A percentile compares a stretch with the other conserved stretches of the same genome.
Evolutionary conservation across 129 eudicot genomes (phyloP).

Genomic region (Sambucus nigra): DNA sequence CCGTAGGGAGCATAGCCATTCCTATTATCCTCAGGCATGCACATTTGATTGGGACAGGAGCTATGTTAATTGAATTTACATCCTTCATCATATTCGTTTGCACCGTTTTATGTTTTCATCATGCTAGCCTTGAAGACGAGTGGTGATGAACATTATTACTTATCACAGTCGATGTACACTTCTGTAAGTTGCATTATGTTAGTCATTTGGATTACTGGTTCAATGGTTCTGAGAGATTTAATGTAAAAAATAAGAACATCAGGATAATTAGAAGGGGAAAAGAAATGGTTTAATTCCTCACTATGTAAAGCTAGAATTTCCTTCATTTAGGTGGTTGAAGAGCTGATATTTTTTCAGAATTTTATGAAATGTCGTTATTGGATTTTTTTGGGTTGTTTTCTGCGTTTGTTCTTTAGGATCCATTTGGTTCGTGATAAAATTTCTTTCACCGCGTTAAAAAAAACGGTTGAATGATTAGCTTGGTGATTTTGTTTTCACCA

Average conservation of each 20-base stretch:
- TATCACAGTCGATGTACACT: too few relatives aligned
- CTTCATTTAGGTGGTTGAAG: neutral
- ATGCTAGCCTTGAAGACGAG: constrained; percentile 91
- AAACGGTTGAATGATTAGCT: too few relatives aligned
- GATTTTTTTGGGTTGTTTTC: neutral
- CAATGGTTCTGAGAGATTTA: neutral
- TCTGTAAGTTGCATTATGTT: neutral
- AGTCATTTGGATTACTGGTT: neutral
- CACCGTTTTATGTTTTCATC: constrained; percentile 93
- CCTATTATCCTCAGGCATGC: constrained; percentile 90
- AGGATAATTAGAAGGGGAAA: constrained; percentile 2
- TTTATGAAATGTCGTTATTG: neutral
- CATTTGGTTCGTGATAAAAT: neutral
- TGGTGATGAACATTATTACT: constrained; percentile 52
- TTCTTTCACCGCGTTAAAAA: too few relatives aligned
- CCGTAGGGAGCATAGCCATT: constrained; percentile 93
- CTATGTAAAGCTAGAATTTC: constrained; percentile 28
- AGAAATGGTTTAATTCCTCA: neutral
- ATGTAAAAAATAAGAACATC: constrained; percentile 16
- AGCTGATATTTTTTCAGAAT: neutral
- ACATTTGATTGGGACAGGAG: constrained; percentile 70
- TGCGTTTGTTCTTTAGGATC: too few relatives aligned
- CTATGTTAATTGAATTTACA: constrained; percentile 79
- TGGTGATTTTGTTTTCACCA: too few relatives aligned
- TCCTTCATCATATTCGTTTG: constrained; percentile 87